These are phyloP conservation scores for Lactarius indigo DNA, from an alignment of 768 basidiomycete genomes.

Conservation along the genomic window DNA sequence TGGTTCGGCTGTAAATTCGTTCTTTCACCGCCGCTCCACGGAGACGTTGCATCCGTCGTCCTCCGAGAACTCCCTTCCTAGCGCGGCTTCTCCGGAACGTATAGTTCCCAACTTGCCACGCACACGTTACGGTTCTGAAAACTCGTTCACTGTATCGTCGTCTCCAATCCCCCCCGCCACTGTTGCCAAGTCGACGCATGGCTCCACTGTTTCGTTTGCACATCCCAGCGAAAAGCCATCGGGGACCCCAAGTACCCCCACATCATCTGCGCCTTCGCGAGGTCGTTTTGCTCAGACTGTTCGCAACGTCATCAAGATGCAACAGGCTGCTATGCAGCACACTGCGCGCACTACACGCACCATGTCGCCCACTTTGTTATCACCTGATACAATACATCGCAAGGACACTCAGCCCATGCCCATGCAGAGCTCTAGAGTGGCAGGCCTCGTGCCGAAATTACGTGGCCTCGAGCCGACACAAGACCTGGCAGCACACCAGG, in stretches of 20 bases:
- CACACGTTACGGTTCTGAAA: constrained; percentile 23
- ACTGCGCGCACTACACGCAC: constrained; percentile 28
- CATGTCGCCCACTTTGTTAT: constrained; percentile 29
- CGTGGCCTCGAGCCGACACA: constrained; percentile 52
- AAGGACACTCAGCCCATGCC: constrained; percentile 32
- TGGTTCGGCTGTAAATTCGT: constrained; percentile 12
- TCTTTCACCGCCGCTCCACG: constrained; percentile 15
- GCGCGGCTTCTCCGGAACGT: constrained; percentile 12
- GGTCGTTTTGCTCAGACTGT: constrained; percentile 43
- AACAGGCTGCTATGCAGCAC: constrained; percentile 32
- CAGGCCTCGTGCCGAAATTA: constrained; percentile 53
- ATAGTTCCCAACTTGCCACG: constrained; percentile 8
- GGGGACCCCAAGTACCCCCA: constrained; percentile 26
- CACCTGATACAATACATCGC: constrained; percentile 12
- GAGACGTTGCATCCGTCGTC: constrained; percentile 11
- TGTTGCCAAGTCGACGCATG: constrained; percentile 7
- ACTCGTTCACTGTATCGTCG: constrained; percentile 24
- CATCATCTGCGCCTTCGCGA: constrained; percentile 27
- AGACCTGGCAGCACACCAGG: constrained; percentile 60
- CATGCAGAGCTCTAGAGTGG: constrained; percentile 50
- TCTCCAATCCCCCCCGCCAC: constrained; percentile 26
- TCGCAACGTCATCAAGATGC: constrained; percentile 44
- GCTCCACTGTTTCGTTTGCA: constrained; percentile 11
- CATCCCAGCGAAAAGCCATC: constrained; percentile 25
- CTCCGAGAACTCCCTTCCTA: constrained; percentile 21